phyloP scores from a whole-genome alignment of 371 early-diverging fungal genomes.

The Mucor piriformis region DNA sequence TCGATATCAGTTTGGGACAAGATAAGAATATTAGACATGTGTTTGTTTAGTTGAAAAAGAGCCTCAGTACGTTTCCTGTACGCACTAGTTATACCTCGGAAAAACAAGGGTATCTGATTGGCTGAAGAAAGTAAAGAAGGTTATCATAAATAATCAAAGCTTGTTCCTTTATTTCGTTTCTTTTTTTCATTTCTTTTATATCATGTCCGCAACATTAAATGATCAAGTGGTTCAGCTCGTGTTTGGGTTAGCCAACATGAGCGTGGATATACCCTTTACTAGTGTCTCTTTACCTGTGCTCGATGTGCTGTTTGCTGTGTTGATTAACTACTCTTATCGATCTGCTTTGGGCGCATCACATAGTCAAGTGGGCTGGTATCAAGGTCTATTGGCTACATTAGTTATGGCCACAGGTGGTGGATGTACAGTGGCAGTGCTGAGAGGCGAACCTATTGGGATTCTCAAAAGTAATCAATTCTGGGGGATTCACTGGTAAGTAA shows the following conservation, averaged over 20 bases:
- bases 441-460: constrained; percentile 48
- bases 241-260: constrained; percentile 27
- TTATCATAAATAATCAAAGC: background rate
- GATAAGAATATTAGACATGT: constrained; percentile 32
- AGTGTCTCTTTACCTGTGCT: constrained; percentile 42
- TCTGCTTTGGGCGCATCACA: constrained; percentile 50
- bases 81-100: too few species aligned
- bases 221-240: constrained; percentile 37
- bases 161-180: background rate
- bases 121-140: background rate
- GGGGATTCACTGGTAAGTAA: constrained; percentile 45
- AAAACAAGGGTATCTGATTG: constrained; percentile 16
- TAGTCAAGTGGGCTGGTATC: constrained; percentile 51
- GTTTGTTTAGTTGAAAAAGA: background rate
- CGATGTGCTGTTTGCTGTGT: constrained; percentile 56
- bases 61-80: too few species aligned
- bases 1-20: constrained; percentile 37
- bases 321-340: constrained; percentile 58
- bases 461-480: constrained; percentile 47
- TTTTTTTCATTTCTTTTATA: constrained; percentile 1
- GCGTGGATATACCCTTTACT: constrained; percentile 32
- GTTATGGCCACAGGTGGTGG: constrained; percentile 64
- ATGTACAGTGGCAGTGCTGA: constrained; percentile 41
- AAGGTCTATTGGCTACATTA: constrained; percentile 57
- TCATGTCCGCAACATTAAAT: constrained; percentile 19